These are phyloP conservation scores for Serendipita sp. DNA, from an alignment of 768 basidiomycete genomes.

Conservation along the genomic window DNA sequence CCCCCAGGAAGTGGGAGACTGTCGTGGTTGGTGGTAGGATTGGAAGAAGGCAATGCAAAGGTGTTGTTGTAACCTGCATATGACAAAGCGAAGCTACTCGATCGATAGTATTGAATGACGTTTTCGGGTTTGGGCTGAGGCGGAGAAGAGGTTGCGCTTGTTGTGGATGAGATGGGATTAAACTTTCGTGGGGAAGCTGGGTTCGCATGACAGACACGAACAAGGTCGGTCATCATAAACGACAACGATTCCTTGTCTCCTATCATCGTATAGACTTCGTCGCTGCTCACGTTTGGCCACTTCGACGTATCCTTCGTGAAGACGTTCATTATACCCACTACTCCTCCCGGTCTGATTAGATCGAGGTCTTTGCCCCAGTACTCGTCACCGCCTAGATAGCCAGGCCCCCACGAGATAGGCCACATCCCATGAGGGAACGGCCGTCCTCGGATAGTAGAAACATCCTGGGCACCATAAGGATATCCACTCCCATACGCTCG, in stretches of 20 bases:
- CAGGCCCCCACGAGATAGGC: constrained; percentile 3
- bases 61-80: constrained; percentile 10
- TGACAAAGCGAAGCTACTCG: constrained; percentile 2
- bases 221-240: constrained; percentile 6
- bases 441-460: background rate
- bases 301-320: background rate
- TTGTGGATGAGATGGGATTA: background rate
- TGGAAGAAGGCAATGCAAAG: background rate
- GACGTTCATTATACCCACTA: background rate
- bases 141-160: background rate
- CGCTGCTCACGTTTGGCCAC: background rate
- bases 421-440: constrained; percentile 7
- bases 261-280: constrained; percentile 3
- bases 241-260: constrained; percentile 4
- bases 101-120: constrained; percentile 10
- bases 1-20: background rate
- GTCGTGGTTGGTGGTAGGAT: background rate
- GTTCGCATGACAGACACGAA: background rate
- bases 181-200: background rate
- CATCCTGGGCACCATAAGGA: constrained; percentile 5
- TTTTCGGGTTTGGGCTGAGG: background rate
- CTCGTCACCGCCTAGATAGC: constrained; percentile 3
- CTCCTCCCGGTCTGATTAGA: constrained; percentile 3
- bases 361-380: background rate
- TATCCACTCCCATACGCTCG: constrained; percentile 8